These are phyloP conservation scores for Ceriops zippeliana DNA, from an alignment of 345 rosid genomes.

Conservation along the genomic window DNA sequence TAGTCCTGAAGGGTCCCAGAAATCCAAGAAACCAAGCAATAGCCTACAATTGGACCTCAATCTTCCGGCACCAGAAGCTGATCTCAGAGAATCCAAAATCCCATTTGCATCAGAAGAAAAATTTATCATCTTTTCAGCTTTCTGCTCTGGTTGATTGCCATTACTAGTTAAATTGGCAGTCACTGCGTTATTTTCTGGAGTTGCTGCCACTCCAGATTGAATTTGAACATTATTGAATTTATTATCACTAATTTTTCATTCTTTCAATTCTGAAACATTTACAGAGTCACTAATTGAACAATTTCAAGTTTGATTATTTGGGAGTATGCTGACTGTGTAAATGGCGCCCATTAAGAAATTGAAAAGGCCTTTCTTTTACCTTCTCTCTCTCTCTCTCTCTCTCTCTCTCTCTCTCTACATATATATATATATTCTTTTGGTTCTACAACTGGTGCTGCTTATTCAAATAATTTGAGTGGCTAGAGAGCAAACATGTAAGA, in stretches of 20 bases:
- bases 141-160: constrained; percentile 35
- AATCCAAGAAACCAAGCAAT: constrained; percentile 33
- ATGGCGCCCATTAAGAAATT: too few species aligned
- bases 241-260: constrained; percentile 15
- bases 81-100: constrained; percentile 14
- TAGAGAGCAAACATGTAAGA: background rate
- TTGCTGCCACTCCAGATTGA: background rate
- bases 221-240: background rate
- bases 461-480: background rate
- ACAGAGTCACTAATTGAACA: too few species aligned
- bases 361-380: too few species aligned
- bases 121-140: constrained; percentile 48
- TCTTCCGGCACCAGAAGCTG: constrained; percentile 26
- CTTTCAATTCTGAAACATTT: constrained; percentile 17
- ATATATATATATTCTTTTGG: too few species aligned
- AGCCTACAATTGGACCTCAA: constrained; percentile 19
- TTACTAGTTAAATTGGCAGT: constrained; percentile 7
- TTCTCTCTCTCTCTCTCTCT: too few species aligned
- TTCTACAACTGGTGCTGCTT: too few species aligned
- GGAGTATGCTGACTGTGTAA: too few species aligned
- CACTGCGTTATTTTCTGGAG: background rate
- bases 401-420: too few species aligned
- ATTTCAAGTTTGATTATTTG: too few species aligned
- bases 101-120: constrained; percentile 29
- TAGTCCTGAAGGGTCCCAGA: constrained; percentile 27